A percentile compares a stretch with the other conserved stretches of the same genome.
Evolutionary conservation across 805 yeast genomes (phyloP).

Genomic region (Sungouiella thailandica): DNA sequence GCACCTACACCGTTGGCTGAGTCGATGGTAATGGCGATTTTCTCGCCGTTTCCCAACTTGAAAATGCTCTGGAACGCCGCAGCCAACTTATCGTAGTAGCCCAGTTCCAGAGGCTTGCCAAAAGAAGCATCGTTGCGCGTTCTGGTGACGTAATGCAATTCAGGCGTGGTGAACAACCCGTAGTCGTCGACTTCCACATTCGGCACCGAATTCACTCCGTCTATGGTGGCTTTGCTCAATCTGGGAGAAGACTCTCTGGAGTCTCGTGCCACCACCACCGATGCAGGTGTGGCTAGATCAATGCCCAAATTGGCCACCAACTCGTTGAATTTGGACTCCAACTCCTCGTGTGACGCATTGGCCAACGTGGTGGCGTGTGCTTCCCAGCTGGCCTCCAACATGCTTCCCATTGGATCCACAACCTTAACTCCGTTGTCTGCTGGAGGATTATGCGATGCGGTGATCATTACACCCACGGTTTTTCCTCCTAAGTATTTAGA

Average conservation of each 20-base stretch:
- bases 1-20: slow-evolving; percentile 98
- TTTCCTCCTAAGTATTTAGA: slow-evolving; percentile 66
- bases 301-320: slow-evolving; percentile 42
- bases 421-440: slow-evolving; percentile 60
- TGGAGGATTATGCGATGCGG: slow-evolving; percentile 94
- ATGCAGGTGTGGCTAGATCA: slow-evolving; percentile 38
- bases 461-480: slow-evolving; percentile 91
- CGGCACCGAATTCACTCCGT: slow-evolving; percentile 52
- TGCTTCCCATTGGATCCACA: slow-evolving; percentile 90
- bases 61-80: slow-evolving; percentile 46
- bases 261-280: slow-evolving; percentile 74
- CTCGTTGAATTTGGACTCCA: slow-evolving; percentile 33
- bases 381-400: slow-evolving; percentile 87
- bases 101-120: slow-evolving; percentile 60
- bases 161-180: slow-evolving; percentile 87
- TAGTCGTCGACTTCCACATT: slow-evolving; percentile 44
- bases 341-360: slow-evolving; percentile 50
- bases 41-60: slow-evolving; percentile 13
- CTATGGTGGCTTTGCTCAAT: slow-evolving; percentile 53
- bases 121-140: slow-evolving; percentile 59
- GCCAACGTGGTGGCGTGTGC: slow-evolving; percentile 73
- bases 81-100: slow-evolving; percentile 65
- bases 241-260: slow-evolving; percentile 80
- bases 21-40: slow-evolving; percentile 62
- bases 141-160: slow-evolving; percentile 82